Conservation (phyloP, 2,329 filamentous ascomycete species). For the Aciculosporium take region DNA sequence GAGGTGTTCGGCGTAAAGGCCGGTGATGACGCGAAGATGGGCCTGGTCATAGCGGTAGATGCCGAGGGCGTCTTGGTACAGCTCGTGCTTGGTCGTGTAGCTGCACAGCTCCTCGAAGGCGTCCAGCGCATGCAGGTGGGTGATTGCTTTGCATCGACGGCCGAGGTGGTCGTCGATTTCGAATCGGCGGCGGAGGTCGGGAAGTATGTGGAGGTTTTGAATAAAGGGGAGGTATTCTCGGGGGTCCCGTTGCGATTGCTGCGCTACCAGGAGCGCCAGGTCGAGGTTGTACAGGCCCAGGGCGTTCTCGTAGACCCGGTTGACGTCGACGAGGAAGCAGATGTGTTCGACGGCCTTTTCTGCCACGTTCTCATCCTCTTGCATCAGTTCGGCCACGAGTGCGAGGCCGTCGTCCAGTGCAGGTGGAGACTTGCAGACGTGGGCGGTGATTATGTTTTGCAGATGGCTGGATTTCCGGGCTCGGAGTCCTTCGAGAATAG, state of each 20-base stretch:
- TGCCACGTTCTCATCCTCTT: slow-evolving; percentile 54
- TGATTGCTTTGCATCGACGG: slow-evolving; percentile 61
- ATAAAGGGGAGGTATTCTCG: slow-evolving; percentile 92
- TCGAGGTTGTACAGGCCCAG: slow-evolving; percentile 86
- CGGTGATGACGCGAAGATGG: slow-evolving; percentile 53
- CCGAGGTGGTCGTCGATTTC: slow-evolving; percentile 80
- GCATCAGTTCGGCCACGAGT: slow-evolving; percentile 63
- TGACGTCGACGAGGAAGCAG: slow-evolving; percentile 90
- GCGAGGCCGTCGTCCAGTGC: slow-evolving; percentile 73
- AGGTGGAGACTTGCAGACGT: slow-evolving; percentile 85
- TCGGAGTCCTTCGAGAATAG: slow-evolving; percentile 56
- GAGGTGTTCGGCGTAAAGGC: slow-evolving; percentile 67
- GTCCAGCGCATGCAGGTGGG: slow-evolving; percentile 58
- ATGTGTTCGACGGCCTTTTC: slow-evolving; percentile 92
- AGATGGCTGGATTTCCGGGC: slow-evolving; percentile 49
- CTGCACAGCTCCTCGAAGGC: slow-evolving; percentile 63
- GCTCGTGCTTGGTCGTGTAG: slow-evolving; percentile 64
- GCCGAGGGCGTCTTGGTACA: slow-evolving; percentile 65
- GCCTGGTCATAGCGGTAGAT: slow-evolving; percentile 71
- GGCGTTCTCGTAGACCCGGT: slow-evolving; percentile 79
- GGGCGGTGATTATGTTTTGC: slow-evolving; percentile 86
- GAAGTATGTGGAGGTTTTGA: slow-evolving; percentile 65
- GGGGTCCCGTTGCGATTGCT: slow-evolving; percentile 91
- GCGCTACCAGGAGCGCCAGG: slow-evolving; percentile 76
- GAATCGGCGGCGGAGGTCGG: slow-evolving; percentile 58